Base-by-base conservation (phyloP, 345 rosid genomes). In the Toxicodendron radicans region DNA sequence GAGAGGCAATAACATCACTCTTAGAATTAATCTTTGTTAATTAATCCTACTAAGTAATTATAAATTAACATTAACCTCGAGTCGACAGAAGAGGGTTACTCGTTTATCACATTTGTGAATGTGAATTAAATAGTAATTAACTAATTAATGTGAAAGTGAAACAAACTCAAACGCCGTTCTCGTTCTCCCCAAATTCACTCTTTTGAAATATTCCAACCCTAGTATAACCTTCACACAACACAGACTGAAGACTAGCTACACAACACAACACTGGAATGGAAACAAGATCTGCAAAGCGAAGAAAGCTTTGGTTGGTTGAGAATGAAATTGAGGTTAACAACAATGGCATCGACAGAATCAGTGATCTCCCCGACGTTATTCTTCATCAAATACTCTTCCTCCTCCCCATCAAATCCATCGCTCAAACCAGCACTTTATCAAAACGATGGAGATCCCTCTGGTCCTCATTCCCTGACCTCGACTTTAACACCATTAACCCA, bases 381-480 rank as follows among this genome's bases (percentile, higher is more conserved):
- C 80, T 92, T 54, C 92, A 87, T 63, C 85, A 83, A 77, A 87
- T 94, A 63, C 94, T 92, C 52, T 77, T 73, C 72, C 78, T 83
- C 32, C 86, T 94, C 66, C 93, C 95, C 20, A 78, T 90, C 71
- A 81, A 85, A 85, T 69, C 85, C 46, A 82, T 83, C 18, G 98
- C 95, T 0, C 83, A 69, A 78, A 88, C 89, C 27, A 83, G 91
- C 77, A 66, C 75, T 14, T 74, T 94, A 27, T 92, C 97, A 0
- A 91, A 82, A 83, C 65, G 90, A 57, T 94, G 92, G 91, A 76
- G 91, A 75, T 83, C 85, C 45, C 84, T 92, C 6, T 89, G 97
- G 95, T 85, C 76, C 69, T 82, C 98, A 16, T 86, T 90, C 49
- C 97, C 98, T 2, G 98, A 94, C 73, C 97, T 94, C 3, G 98